phyloP scores from a whole-genome alignment of 106 monocot species.

The Narthecium ossifragum region DNA sequence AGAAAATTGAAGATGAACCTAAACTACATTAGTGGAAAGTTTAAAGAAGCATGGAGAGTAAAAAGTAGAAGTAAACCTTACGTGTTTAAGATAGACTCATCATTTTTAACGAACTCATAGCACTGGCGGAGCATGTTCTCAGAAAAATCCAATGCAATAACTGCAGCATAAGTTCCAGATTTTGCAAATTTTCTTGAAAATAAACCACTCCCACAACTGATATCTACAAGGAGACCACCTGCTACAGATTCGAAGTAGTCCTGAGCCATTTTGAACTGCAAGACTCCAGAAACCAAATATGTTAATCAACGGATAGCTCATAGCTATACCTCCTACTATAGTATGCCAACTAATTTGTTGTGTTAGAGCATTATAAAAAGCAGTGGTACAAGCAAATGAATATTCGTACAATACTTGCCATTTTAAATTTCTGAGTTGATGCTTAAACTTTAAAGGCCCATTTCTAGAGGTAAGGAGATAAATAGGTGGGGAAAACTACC shows the following conservation, averaged over 20 bases:
- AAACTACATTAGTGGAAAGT: too few species aligned
- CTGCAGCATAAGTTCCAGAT: slow-evolving; percentile 72
- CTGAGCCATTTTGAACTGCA: slow-evolving; percentile 96
- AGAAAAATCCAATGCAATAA: slow-evolving; percentile 92
- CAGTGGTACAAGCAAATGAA: too few species aligned
- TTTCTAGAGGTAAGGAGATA: too few species aligned
- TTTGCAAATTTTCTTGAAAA: slow-evolving; percentile 95
- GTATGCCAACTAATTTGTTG: too few species aligned
- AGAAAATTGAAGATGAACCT: too few species aligned
- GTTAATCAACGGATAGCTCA: slow-evolving; percentile 1
- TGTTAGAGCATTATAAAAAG: too few species aligned
- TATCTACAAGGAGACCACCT: slow-evolving; percentile 92
- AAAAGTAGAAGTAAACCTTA: too few species aligned
- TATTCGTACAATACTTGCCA: too few species aligned
- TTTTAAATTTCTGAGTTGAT: too few species aligned
- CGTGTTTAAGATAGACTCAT: slow-evolving; percentile 45
- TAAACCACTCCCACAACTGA: slow-evolving; percentile 96
- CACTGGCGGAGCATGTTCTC: slow-evolving; percentile 99
- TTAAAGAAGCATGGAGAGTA: too few species aligned
- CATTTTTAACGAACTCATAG: slow-evolving; percentile 80
- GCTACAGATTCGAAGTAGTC: slow-evolving; percentile 74
- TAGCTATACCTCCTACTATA: not conserved
- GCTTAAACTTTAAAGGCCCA: too few species aligned
- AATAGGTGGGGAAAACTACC: slow-evolving; percentile 24
- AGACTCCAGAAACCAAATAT: slow-evolving; percentile 5